Evolutionary conservation across 306 rosid genomes (phyloP).

Genomic region (Cajanus cajan): DNA sequence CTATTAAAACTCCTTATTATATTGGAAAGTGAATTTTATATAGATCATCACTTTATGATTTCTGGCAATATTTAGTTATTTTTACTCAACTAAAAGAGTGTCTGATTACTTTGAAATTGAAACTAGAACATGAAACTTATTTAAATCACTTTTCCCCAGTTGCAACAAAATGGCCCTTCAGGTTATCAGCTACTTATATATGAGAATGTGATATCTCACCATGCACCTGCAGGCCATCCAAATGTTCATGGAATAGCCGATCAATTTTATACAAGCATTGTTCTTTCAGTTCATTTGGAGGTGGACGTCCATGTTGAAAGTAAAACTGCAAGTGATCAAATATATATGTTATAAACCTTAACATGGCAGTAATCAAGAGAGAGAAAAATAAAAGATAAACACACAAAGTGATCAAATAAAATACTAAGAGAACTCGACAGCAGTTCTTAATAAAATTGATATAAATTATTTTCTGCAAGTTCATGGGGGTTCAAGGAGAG

Average conservation of each 20-base stretch:
- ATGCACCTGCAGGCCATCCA: constrained; percentile 73
- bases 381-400: not conserved
- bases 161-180: constrained; percentile 22
- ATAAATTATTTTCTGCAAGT: not conserved
- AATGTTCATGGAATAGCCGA: constrained; percentile 65
- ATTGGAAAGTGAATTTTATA: constrained; percentile 17
- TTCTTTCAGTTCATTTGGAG: constrained; percentile 72
- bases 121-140: constrained; percentile 7
- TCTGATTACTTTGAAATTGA: constrained; percentile 12
- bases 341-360: constrained; percentile 18
- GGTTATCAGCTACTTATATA: constrained; percentile 32
- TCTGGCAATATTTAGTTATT: not conserved
- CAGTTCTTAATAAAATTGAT: not conserved
- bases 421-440: constrained; percentile 13
- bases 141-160: constrained; percentile 17
- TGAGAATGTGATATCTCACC: constrained; percentile 59
- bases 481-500: not conserved
- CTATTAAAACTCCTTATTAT: constrained; percentile 4
- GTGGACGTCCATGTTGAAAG: constrained; percentile 84
- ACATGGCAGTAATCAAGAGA: constrained; percentile 15
- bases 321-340: constrained; percentile 67
- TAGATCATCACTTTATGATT: not conserved
- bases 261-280: constrained; percentile 62
- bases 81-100: constrained; percentile 16
- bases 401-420: constrained; percentile 1